Base-by-base conservation (phyloP, 2,329 filamentous ascomycete genomes). In the Aspergillus oerlinghausenensis region DNA sequence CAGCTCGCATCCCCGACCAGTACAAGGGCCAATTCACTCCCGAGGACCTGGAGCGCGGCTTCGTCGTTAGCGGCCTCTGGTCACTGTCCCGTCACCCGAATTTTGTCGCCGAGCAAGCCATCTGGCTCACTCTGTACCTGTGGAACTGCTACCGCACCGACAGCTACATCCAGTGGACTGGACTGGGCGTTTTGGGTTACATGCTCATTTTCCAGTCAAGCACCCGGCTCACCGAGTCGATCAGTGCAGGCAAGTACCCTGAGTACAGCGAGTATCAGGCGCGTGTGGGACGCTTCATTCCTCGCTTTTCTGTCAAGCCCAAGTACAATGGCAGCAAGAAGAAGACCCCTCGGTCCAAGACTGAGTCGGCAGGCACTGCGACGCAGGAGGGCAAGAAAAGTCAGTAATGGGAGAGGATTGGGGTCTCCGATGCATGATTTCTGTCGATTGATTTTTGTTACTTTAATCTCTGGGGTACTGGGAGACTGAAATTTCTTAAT, bases 51-150 rank as follows among this genome's bases (percentile, higher is more conserved):
- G 90, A 97, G 62, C 88, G 93, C 40, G 94, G 94, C 45, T 99
- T 99, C 75, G 82, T 89, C 62, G 88, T 90, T 8, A 85, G 82
- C 4, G 94, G 94, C 0, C 79, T 99, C 7, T 99, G 90, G 88
- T 88, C 86, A 0, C 92, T 87, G 78, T 93, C 88, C 65, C 84
- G 94, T 49, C 95, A 99, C 73, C 94, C 94, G 50, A 99, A 99
- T 74, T 99, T 97, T 69, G 85, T 89, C 4, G 90, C 90, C 4
- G 94, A 99, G 75, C 94, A 97, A 76, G 80, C 86, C 29, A 86
- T 97, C 66, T 99, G 94, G 94, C 81, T 96, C 54, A 78, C 86
- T 8, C 75, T 97, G 52, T 97, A 97, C 73, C 84, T 90, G 67
- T 99, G 93, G 94, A 85, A 84, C 63, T 93, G 89, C 73, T 88